These are phyloP conservation scores for Macroventuria anomochaeta DNA, from an alignment of 2,329 filamentous ascomycete species.

Conservation along the genomic window DNA sequence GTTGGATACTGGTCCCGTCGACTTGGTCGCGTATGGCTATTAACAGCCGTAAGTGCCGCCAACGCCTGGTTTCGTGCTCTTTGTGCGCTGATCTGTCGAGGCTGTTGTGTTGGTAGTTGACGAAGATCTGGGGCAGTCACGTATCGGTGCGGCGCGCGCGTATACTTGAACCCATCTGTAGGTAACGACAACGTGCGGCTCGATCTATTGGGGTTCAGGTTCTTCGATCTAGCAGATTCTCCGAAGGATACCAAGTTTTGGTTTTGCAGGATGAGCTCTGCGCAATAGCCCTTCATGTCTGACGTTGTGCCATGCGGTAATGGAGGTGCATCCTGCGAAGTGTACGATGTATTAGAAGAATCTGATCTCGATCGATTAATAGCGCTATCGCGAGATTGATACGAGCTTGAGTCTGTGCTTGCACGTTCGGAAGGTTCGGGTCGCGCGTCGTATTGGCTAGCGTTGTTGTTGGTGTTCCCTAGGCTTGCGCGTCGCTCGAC, in stretches of 20 bases:
- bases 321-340: constrained; percentile 10
- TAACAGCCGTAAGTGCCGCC: constrained; percentile 12
- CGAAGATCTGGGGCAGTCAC: constrained; percentile 11
- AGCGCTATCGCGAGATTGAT: constrained; percentile 17
- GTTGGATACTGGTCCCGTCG: neutral
- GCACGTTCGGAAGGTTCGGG: constrained; percentile 11
- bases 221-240: constrained; percentile 15
- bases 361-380: constrained; percentile 21
- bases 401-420: constrained; percentile 24
- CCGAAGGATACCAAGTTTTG: constrained; percentile 12
- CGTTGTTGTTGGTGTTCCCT: neutral
- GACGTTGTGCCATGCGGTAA: constrained; percentile 6
- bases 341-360: constrained; percentile 21
- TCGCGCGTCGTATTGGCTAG: constrained; percentile 6
- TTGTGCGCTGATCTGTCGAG: constrained; percentile 8
- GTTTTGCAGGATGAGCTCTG: constrained; percentile 14
- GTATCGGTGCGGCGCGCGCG: neutral
- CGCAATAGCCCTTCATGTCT: constrained; percentile 8
- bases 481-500: constrained; percentile 17
- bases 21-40: constrained; percentile 3
- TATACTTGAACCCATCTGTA: neutral
- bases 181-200: constrained; percentile 10
- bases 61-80: constrained; percentile 16
- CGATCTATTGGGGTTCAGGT: neutral
- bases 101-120: constrained; percentile 1